Evolutionary conservation across 805 yeast species (phyloP).

Genomic region (Ogataea salicorniae): DNA sequence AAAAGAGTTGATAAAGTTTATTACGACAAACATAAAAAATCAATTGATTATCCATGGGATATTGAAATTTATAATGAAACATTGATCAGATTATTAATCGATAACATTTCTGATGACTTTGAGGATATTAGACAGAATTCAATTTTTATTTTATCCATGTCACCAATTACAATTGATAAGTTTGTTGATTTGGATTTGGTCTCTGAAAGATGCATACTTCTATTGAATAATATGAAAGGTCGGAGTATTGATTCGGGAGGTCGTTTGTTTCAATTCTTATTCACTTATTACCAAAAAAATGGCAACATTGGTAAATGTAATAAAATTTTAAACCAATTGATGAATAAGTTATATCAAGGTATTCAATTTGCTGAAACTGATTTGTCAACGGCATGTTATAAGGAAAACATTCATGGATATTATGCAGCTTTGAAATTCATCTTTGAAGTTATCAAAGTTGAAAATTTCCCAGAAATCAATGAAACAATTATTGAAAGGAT

Average conservation of each 20-base stretch:
- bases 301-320: conserved; percentile 15
- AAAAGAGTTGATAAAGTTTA: conserved; percentile 31
- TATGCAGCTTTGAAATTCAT: conserved; percentile 51
- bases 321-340: conserved; percentile 28
- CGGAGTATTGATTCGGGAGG: conserved; percentile 81
- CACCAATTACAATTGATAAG: conserved; percentile 32
- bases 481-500: conserved; percentile 6
- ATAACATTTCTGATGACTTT: conserved; percentile 62
- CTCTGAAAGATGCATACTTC: conserved; percentile 18
- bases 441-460: conserved; percentile 19
- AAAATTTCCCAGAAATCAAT: conserved; percentile 1
- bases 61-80: conserved; percentile 36
- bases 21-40: conserved; percentile 36
- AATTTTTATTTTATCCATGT: conserved; percentile 39
- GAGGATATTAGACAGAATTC: conserved; percentile 67
- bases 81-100: conserved; percentile 47
- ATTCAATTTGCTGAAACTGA: conserved; percentile 31
- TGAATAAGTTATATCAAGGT: conserved; percentile 31
- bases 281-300: conserved; percentile 28
- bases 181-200: conserved; percentile 18
- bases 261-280: conserved; percentile 50
- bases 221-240: conserved; percentile 41
- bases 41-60: conserved; percentile 43
- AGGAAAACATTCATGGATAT: conserved; percentile 62
- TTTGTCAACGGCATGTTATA: conserved; percentile 39